Evolutionary conservation across 2,329 filamentous ascomycete species (phyloP).

Genomic region (Trichoderma simmonsii): DNA sequence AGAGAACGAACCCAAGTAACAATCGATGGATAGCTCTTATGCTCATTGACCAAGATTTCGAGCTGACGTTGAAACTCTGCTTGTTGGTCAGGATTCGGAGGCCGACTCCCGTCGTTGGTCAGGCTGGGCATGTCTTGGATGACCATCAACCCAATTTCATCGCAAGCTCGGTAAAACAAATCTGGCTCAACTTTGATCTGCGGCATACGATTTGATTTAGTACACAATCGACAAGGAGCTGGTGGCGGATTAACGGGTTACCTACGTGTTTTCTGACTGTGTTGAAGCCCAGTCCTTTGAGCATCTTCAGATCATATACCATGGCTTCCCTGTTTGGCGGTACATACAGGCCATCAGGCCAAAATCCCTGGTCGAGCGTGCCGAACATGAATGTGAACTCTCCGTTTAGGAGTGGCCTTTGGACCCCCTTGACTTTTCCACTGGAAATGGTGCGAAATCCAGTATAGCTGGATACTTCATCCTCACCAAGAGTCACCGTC

Average conservation of each 20-base stretch:
- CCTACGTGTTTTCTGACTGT: constrained; percentile 67
- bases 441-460: constrained; percentile 64
- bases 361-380: constrained; percentile 68
- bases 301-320: constrained; percentile 60
- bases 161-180: constrained; percentile 65
- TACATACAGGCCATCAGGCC: constrained; percentile 66
- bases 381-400: constrained; percentile 66
- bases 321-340: constrained; percentile 66
- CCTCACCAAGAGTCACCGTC: constrained; percentile 49
- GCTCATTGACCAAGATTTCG: constrained; percentile 58
- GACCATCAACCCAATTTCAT: constrained; percentile 62
- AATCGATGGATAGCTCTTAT: constrained; percentile 63
- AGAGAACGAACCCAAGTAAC: constrained; percentile 53
- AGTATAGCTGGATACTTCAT: constrained; percentile 61
- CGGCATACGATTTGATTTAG: constrained; percentile 24
- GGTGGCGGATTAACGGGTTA: background rate
- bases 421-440: constrained; percentile 54
- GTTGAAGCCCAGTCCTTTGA: constrained; percentile 67
- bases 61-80: constrained; percentile 64
- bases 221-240: background rate
- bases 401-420: constrained; percentile 64
- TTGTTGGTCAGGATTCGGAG: constrained; percentile 50
- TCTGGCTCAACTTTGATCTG: constrained; percentile 65
- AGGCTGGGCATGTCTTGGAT: constrained; percentile 72
- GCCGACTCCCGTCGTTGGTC: constrained; percentile 31